Base-by-base conservation (phyloP, 2,329 filamentous ascomycete species). In the Didymella keratinophila region DNA sequence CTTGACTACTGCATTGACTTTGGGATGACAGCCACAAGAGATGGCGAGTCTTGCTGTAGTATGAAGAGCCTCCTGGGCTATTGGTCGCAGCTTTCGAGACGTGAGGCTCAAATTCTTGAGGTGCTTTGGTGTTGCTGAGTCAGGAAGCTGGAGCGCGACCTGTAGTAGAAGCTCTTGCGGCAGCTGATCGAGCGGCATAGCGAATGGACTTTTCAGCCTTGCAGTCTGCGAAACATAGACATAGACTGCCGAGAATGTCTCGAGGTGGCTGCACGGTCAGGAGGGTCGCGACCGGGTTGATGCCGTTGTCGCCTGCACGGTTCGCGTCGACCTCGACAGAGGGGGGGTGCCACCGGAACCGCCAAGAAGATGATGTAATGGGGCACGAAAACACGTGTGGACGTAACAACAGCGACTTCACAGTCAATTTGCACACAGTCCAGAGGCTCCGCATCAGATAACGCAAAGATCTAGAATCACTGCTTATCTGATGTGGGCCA, bases 161-260 rank as follows among this genome's bases (percentile, higher is more conserved):
- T 68, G 63, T 9, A 70, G 44, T 12, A 71, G 39, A 14, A 71
- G 52, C 50, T 71, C 69, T 6, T 67, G 60, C 12, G 69, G 69
- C 12, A 70, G 61, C 23, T 45, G 27, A 11, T 65, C 45, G 10
- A 58, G 32, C 21, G 32, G 39, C 56, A 58, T 53, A 7, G 2
- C 9, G 20, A 8, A 10, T 9, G 16, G 30, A 12, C 4, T 5
- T 14, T 11, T 36, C 16, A 47, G 28, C 9, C 28, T 48, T 28
- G 20, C 6, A 21, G 10, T 18, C 16, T 2, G 25, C 10, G 10
- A 10, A 14, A 10, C 11, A 11, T 25, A 3, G 9, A 25, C 30
- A 43, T n/a, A 4, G 18, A 4, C 9, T 23, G 1, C 21, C 14
- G 18, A n/a, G 14, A 14, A 12, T 41, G 9, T 42, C 27, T 27